These are phyloP conservation scores for Coemansia erecta DNA, from an alignment of 192 early-diverging fungal genomes.

Conservation along the genomic window DNA sequence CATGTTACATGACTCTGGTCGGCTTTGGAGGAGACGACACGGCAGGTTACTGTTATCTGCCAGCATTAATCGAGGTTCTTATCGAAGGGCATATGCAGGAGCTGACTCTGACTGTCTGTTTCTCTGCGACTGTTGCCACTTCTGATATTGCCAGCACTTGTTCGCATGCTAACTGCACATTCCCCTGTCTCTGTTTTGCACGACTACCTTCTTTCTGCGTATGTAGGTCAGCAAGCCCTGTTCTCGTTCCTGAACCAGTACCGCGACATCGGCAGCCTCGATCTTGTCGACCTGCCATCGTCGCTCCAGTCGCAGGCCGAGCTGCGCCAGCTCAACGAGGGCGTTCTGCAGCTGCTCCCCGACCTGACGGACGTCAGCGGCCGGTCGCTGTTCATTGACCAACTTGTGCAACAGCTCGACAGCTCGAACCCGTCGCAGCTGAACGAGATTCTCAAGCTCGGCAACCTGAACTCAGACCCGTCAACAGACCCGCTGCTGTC, in stretches of 20 bases:
- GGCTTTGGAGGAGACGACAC: no score
- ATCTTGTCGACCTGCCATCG: conserved; percentile 39
- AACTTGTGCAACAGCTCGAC: conserved; percentile 51
- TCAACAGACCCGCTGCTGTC: conserved; percentile 46
- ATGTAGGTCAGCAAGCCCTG: conserved; percentile 38
- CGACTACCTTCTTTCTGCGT: background rate
- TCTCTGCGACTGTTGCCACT: no score
- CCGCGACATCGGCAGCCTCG: conserved; percentile 36
- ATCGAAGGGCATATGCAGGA: no score
- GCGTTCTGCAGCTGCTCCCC: conserved; percentile 45
- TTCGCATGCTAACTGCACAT: conserved; percentile 8
- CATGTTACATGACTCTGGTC: no score
- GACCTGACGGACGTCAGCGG: conserved; percentile 46
- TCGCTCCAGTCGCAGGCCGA: conserved; percentile 41
- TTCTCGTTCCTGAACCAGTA: conserved; percentile 40
- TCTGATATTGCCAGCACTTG: no score
- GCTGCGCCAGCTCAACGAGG: conserved; percentile 50
- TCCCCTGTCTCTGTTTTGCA: background rate
- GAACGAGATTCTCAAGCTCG: conserved; percentile 31
- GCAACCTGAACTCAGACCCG: conserved; percentile 29
- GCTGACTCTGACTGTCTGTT: no score
- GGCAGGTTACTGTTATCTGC: no score
- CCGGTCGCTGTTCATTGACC: conserved; percentile 39
- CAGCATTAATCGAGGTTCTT: no score
- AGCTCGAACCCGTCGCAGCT: conserved; percentile 39